Percentiles rank a stretch among this genome's conserved stretches.
Evolutionary conservation across 106 monocot genomes (phyloP).

Genomic region (Allium cepa): DNA sequence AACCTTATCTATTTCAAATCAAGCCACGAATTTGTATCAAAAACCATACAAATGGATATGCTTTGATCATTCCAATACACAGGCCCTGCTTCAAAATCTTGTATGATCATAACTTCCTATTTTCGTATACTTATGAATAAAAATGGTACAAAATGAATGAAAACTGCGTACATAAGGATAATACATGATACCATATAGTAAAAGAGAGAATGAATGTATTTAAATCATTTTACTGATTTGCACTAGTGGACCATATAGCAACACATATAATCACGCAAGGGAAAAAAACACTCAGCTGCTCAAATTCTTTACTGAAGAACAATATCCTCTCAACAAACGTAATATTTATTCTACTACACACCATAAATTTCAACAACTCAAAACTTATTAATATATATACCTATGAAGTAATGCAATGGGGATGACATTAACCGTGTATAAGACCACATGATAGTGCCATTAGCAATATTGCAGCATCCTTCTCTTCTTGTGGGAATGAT

Average conservation of each 20-base stretch:
- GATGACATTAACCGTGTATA: constrained; percentile 11
- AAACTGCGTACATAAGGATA: too few relatives aligned
- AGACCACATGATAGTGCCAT: constrained; percentile 54
- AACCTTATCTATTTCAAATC: too few relatives aligned
- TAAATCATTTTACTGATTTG: neutral
- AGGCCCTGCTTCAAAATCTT: too few relatives aligned
- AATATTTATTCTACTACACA: neutral
- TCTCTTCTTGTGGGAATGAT: constrained; percentile 36
- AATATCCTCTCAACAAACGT: neutral
- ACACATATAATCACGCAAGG: neutral
- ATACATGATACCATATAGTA: too few relatives aligned
- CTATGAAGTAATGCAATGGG: too few relatives aligned
- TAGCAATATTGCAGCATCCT: constrained; percentile 40
- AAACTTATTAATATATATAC: neutral
- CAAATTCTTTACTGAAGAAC: neutral
- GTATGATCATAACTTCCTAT: too few relatives aligned
- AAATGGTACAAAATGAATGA: too few relatives aligned
- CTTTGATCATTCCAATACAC: too few relatives aligned
- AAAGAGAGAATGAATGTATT: too few relatives aligned
- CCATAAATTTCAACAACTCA: neutral
- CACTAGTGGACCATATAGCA: neutral
- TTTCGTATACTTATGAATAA: too few relatives aligned
- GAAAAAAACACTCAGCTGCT: neutral
- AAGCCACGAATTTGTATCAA: too few relatives aligned
- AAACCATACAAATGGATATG: too few relatives aligned